These are phyloP conservation scores for Xylariaceae sp. DNA, from an alignment of 2,329 filamentous ascomycete species.

Conservation along the genomic window DNA sequence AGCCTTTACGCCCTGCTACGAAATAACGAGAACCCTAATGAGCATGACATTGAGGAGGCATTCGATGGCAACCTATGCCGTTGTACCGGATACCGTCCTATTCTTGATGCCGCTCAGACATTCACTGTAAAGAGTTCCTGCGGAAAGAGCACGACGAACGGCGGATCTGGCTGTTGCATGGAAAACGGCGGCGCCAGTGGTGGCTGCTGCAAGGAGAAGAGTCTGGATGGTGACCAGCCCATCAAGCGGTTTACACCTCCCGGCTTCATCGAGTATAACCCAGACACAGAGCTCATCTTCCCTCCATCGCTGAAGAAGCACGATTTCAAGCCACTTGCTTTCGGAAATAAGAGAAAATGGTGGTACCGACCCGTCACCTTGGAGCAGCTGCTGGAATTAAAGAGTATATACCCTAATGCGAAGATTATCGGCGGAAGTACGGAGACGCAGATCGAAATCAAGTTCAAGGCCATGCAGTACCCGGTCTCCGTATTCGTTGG, in stretches of 20 bases:
- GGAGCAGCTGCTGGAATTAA: slow-evolving; percentile 85
- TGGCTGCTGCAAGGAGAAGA: slow-evolving; percentile 65
- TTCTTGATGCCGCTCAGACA: slow-evolving; percentile 87
- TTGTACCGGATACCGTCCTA: slow-evolving; percentile 92
- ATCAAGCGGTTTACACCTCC: slow-evolving; percentile 74
- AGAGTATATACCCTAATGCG: slow-evolving; percentile 73
- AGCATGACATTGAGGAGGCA: slow-evolving; percentile 86
- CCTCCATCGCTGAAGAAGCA: slow-evolving; percentile 80
- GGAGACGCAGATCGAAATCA: slow-evolving; percentile 96
- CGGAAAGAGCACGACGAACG: slow-evolving; percentile 45
- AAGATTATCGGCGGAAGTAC: slow-evolving; percentile 96
- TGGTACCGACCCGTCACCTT: slow-evolving; percentile 90
- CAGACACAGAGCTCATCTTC: slow-evolving; percentile 92
- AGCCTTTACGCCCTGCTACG: slow-evolving; percentile 88
- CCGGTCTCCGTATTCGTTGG: slow-evolving; percentile 86
- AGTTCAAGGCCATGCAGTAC: slow-evolving; percentile 93
- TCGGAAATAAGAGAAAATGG: slow-evolving; percentile 89
- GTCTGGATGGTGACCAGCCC: slow-evolving; percentile 44
- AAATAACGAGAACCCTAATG: slow-evolving; percentile 71
- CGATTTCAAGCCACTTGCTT: slow-evolving; percentile 72
- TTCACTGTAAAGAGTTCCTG: slow-evolving; percentile 60
- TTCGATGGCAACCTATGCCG: slow-evolving; percentile 91
- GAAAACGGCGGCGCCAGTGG: slow-evolving; percentile 48
- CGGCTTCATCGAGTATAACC: slow-evolving; percentile 89
- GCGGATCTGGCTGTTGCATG: slow-evolving; percentile 65